A percentile compares a stretch with the other conserved stretches of the same genome.
These are phyloP conservation scores for Penicillium goetzii DNA, from an alignment of 495 filamentous ascomycete genomes.

Conservation along the genomic window DNA sequence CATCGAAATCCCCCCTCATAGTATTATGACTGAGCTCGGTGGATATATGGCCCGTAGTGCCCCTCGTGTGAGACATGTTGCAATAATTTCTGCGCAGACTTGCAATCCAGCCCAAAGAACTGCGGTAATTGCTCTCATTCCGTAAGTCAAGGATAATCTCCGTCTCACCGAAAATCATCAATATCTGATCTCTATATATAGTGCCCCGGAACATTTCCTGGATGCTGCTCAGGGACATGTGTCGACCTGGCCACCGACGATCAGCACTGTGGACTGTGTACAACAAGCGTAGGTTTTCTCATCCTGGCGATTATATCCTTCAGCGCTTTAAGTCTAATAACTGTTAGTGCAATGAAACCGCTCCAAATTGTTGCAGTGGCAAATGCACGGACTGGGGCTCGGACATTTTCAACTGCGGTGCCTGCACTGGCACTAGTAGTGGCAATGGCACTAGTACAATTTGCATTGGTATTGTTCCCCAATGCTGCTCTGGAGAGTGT, in stretches of 20 bases:
- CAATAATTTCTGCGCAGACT: conserved; percentile 25
- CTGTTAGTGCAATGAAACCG: neutral
- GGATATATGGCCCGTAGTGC: conserved; percentile 13
- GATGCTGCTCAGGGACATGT: conserved; percentile 27
- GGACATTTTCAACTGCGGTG: conserved; percentile 17
- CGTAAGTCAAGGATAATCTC: conserved; percentile 9
- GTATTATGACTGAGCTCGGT: neutral
- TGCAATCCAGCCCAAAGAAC: conserved; percentile 12
- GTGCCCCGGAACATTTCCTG: conserved; percentile 24
- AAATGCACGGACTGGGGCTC: conserved; percentile 13
- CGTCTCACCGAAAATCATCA: too few relatives aligned
- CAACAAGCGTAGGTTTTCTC: neutral
- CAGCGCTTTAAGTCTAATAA: neutral
- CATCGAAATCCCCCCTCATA: neutral
- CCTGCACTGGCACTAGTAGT: conserved; percentile 7
- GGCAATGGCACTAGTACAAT: neutral
- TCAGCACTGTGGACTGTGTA: conserved; percentile 21
- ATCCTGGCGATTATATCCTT: neutral
- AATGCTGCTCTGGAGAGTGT: conserved; percentile 23
- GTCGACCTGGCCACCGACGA: conserved; percentile 16
- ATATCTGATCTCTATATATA: conserved; percentile 2
- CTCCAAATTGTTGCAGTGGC: conserved; percentile 24
- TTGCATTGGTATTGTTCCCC: conserved; percentile 20
- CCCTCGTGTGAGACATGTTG: conserved; percentile 21
- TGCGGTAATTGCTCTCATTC: conserved; percentile 24